These are phyloP conservation scores for Dalbergia cochinchinensis DNA, from an alignment of 306 rosid genomes.

Conservation along the genomic window DNA sequence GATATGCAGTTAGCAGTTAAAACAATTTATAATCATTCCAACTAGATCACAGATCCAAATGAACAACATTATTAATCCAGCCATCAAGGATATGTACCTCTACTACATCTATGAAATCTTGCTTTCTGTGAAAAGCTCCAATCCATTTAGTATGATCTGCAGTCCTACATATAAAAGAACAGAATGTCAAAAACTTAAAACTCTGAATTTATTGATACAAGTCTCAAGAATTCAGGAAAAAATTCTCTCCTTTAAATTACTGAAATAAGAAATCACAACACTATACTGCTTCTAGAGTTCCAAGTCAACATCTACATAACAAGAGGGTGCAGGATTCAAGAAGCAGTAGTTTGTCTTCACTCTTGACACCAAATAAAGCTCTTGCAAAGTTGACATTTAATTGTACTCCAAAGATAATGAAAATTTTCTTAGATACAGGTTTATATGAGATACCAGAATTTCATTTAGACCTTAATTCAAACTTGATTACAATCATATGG, in stretches of 20 bases:
- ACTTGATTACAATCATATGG: neutral
- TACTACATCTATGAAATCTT: slow-evolving; percentile 64
- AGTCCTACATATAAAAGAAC: slow-evolving; percentile 48
- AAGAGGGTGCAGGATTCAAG: slow-evolving; percentile 6
- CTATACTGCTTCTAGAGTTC: neutral
- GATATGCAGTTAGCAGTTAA: neutral
- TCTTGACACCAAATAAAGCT: neutral
- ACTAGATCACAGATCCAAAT: neutral
- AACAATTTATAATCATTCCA: slow-evolving; percentile 18
- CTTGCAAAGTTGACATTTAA: neutral
- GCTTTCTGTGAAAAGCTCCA: slow-evolving; percentile 63
- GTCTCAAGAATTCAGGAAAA: neutral
- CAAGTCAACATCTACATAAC: neutral
- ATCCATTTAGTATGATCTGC: slow-evolving; percentile 71
- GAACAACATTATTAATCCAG: neutral
- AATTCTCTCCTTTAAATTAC: neutral
- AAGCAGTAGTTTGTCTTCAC: neutral
- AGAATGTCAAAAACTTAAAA: slow-evolving; percentile 21
- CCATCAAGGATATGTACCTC: slow-evolving; percentile 54
- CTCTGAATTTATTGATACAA: neutral
- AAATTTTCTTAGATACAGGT: neutral
- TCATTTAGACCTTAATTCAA: neutral
- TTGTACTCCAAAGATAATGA: neutral
- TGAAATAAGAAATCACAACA: slow-evolving; percentile 10
- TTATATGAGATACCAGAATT: neutral